These are phyloP conservation scores for Penicillium bialowiezense DNA, from an alignment of 495 filamentous ascomycete species.

Conservation along the genomic window DNA sequence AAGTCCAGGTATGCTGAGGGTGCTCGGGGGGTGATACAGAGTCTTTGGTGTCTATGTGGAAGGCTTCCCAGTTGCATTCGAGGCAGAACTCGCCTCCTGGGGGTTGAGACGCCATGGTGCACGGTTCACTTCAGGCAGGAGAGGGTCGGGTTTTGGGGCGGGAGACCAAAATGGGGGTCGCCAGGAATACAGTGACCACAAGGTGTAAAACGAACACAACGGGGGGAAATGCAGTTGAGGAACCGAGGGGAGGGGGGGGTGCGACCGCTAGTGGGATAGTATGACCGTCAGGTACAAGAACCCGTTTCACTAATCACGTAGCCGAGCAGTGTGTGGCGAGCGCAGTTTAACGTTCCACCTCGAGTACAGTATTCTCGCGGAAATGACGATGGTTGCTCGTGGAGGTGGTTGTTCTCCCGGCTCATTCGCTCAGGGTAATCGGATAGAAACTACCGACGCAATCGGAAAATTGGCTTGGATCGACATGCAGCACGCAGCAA, in stretches of 20 bases:
- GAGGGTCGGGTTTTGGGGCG: not conserved
- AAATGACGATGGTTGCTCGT: too few relatives aligned
- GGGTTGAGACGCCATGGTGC: conserved; percentile 37
- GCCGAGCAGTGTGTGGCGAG: conserved; percentile 2
- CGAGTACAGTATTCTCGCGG: not conserved
- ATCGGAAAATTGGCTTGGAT: conserved; percentile 23
- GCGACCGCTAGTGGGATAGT: conserved; percentile 16
- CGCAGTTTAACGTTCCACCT: not conserved
- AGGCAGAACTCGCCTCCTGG: conserved; percentile 39
- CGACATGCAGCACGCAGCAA: conserved; percentile 16
- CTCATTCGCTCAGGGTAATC: conserved; percentile 11
- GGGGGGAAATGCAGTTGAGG: conserved; percentile 1
- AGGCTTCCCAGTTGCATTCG: conserved; percentile 44
- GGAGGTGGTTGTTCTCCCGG: conserved; percentile 8
- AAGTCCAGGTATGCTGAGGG: conserved; percentile 31
- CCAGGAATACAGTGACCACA: not conserved
- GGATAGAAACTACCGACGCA: conserved; percentile 14
- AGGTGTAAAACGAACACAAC: not conserved
- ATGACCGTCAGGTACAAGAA: conserved; percentile 12
- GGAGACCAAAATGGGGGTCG: not conserved
- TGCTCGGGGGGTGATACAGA: conserved; percentile 19
- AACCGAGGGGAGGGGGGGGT: conserved; percentile 4
- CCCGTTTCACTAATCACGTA: conserved; percentile 9
- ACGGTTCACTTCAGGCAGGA: conserved; percentile 15
- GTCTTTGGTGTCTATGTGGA: conserved; percentile 36